phyloP scores from a whole-genome alignment of 306 rosid genomes.

The Medicago truncatula region MtrunA17r5.0-ANR NC_053049.1:5270001-5270500 shows the following conservation, averaged over 20 bases:
- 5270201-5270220: not conserved
- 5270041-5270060: too few relatives aligned
- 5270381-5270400: slow-evolving; percentile 73
- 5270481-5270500: slow-evolving; percentile 79
- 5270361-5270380: slow-evolving; percentile 67
- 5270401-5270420: slow-evolving; percentile 70
- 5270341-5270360: slow-evolving; percentile 50
- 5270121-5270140: not conserved
- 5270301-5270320: slow-evolving; percentile 35
- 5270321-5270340: slow-evolving; percentile 27
- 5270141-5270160: not conserved
- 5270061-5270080: too few relatives aligned
- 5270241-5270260: not conserved
- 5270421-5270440: slow-evolving; percentile 77
- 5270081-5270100: not conserved
- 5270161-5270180: not conserved
- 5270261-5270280: not conserved
- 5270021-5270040: too few relatives aligned
- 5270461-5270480: slow-evolving; percentile 68
- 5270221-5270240: not conserved
- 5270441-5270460: slow-evolving; percentile 72
- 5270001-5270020: too few relatives aligned
- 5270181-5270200: not conserved
- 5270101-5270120: not conserved
- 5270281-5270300: not conserved